Base-by-base conservation (phyloP, 371 early-diverging fungal genomes). In the Choanephora cucurbitarum region DNA sequence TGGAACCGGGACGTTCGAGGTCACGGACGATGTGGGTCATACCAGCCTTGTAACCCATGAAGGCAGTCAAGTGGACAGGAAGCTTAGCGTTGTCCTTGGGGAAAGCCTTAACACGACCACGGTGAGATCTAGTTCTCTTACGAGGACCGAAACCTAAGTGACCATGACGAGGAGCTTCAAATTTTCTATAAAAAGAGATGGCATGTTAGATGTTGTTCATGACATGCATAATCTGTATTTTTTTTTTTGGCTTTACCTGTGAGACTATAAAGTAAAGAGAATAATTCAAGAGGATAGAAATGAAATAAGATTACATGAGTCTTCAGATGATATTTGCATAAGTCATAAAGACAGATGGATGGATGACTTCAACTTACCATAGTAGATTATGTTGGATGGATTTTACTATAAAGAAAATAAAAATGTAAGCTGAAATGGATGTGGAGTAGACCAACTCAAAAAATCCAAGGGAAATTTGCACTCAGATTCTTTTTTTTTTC, bases 21-120 rank as follows among this genome's bases (percentile, higher is more conserved):
- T 96, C 97, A 68, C 99, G 93, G 63, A 99, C 95, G 70, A 99
- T 90, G 87, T 99, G 99, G 76, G 99, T 97, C 99, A 99, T 99
- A 75, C 99, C 99, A 57, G 98, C 98, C 93, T 99, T 99, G 95
- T 99, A 99, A 64, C 92, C 98, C 73, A 99, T 80, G 91, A 97
- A 99, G 70, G 96, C 98, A 50, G 99, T 98, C 77, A 99, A 83
- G 87, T 99, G 99, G 62, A 97, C 96, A 59, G 95, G 90, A 86
- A 95, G 92, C 77, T 83, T 82, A 57, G 89, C 75, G 80, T 98
- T 92, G 83, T 99, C 99, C 86, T 92, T 92, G 78, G 99, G 99
- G 93, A 96, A 99, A 58, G 99, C 91, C 94, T 97, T 97, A 66
- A 93, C 91, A 73, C 94, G 89, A 70, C 98, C 99, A 72, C 95